These are phyloP conservation scores for Betula pendula DNA, from an alignment of 306 rosid genomes.

Conservation along the genomic window DNA sequence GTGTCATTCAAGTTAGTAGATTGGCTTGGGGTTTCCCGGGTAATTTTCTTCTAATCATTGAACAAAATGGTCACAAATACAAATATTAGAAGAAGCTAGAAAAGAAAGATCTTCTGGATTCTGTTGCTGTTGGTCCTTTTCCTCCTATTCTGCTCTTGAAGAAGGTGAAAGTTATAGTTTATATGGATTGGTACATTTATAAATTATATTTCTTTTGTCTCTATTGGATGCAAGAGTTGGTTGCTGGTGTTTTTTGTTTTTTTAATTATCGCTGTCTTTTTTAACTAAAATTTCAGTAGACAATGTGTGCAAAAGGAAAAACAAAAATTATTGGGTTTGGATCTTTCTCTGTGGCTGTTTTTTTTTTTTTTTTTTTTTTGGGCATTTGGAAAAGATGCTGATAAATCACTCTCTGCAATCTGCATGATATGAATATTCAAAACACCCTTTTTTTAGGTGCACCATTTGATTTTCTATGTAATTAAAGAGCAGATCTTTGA, in stretches of 20 bases:
- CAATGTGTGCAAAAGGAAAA: not conserved
- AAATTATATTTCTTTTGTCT: not conserved
- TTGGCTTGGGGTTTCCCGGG: not conserved
- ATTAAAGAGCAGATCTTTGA: not conserved
- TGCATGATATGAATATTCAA: not conserved
- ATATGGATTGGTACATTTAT: not conserved
- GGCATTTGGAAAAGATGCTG: not conserved
- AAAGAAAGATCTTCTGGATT: not conserved
- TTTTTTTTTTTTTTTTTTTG: not conserved
- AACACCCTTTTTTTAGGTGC: not conserved
- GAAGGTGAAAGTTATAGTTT: not conserved
- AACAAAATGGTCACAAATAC: not conserved
- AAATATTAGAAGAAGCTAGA: no score
- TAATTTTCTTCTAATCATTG: not conserved
- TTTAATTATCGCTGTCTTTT: not conserved
- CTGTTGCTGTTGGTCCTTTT: not conserved
- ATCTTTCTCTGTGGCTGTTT: not conserved
- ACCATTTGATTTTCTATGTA: not conserved
- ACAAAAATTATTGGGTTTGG: not conserved
- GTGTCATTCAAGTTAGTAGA: constrained; percentile 18
- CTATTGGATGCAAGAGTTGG: not conserved
- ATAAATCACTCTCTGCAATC: not conserved
- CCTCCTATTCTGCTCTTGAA: not conserved
- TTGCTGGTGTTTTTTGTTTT: not conserved
- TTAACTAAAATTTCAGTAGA: not conserved